These are phyloP conservation scores for Cenchrus purpureus DNA, from an alignment of 176 grass and related monocot species.

Conservation along the genomic window DNA sequence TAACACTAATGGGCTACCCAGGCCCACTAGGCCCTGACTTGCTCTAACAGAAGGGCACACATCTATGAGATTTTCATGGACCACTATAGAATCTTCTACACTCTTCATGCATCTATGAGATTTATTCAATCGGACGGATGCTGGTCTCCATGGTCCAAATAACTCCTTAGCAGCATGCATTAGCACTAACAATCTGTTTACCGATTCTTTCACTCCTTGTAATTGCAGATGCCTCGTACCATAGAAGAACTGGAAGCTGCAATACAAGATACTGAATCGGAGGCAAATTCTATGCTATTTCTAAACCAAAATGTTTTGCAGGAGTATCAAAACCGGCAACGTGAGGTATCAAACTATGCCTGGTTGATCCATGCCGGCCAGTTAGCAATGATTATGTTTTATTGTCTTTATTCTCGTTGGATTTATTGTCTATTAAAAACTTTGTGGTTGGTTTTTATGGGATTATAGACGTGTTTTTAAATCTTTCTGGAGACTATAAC, in stretches of 20 bases:
- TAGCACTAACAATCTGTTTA: constrained; percentile 1
- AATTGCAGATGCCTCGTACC: constrained; percentile 73
- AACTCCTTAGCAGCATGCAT: constrained; percentile 9
- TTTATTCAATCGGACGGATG: neutral
- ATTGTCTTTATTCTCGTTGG: neutral
- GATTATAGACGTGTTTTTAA: neutral
- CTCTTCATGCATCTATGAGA: neutral
- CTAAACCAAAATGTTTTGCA: constrained; percentile 92
- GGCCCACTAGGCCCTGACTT: too few relatives aligned
- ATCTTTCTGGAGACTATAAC: neutral
- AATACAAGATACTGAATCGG: constrained; percentile 84
- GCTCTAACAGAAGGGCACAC: neutral
- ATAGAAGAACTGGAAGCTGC: constrained; percentile 78
- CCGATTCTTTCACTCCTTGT: constrained; percentile 33
- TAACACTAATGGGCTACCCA: too few relatives aligned
- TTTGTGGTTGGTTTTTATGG: neutral
- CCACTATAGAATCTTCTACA: neutral
- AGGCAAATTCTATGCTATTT: constrained; percentile 96
- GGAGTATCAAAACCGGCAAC: constrained; percentile 82
- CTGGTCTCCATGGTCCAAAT: constrained; percentile 19
- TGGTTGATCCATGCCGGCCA: neutral
- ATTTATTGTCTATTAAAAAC: neutral
- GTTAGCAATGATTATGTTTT: constrained; percentile 14
- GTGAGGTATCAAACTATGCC: constrained; percentile 59
- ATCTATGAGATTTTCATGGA: neutral